A percentile compares a stretch with the other conserved stretches of the same genome.
Evolutionary conservation across 805 yeast genomes (phyloP).

Genomic region (Yamadazyma laniorum): DNA sequence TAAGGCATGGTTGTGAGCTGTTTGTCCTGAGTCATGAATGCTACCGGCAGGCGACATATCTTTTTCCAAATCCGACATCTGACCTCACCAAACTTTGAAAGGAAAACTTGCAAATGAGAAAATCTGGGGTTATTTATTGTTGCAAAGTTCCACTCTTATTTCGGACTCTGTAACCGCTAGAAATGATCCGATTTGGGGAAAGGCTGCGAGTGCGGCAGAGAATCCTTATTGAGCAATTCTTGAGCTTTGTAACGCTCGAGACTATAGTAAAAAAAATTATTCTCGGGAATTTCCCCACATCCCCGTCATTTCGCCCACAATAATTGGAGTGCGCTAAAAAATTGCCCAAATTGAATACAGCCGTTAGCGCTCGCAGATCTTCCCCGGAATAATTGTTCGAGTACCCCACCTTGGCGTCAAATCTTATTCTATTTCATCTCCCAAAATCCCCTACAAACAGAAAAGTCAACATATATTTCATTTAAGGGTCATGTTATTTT

Average conservation of each 20-base stretch:
- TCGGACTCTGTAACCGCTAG: background rate
- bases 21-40: background rate
- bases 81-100: background rate
- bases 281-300: too few relatives aligned
- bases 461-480: too few relatives aligned
- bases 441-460: background rate
- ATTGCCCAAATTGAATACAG: background rate
- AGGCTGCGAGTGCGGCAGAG: background rate
- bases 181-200: background rate
- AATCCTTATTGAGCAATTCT: background rate
- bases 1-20: background rate
- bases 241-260: too few relatives aligned
- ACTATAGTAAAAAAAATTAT: too few relatives aligned
- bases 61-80: background rate
- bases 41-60: background rate
- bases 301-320: too few relatives aligned
- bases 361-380: background rate
- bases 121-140: background rate
- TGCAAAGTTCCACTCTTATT: background rate
- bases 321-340: background rate
- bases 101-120: background rate
- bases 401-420: too few relatives aligned
- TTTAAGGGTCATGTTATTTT: too few relatives aligned
- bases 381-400: background rate
- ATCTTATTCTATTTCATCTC: background rate